Conservation (phyloP, 768 basidiomycete genomes). For the Rhizopogon salebrosus region DNA sequence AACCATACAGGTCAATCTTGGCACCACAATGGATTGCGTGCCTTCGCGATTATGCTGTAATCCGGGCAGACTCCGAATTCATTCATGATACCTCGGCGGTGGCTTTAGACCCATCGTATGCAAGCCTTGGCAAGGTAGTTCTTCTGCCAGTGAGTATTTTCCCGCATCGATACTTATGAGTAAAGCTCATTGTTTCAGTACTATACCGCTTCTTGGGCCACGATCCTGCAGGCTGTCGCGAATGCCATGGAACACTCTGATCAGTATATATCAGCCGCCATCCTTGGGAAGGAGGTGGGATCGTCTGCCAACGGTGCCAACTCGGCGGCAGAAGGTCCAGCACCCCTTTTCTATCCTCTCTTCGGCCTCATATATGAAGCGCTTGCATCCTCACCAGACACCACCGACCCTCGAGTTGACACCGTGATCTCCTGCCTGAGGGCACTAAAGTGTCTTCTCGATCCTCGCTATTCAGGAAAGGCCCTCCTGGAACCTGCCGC, state of each 20-base stretch:
- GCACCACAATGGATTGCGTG: slow-evolving; percentile 85
- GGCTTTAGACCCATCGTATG: slow-evolving; percentile 76
- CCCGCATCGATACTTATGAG: not conserved
- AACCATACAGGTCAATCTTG: slow-evolving; percentile 70
- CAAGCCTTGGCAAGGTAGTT: slow-evolving; percentile 86
- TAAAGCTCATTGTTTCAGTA: slow-evolving; percentile 48
- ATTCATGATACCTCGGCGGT: slow-evolving; percentile 70
- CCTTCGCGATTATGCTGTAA: slow-evolving; percentile 87
- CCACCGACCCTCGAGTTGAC: slow-evolving; percentile 40
- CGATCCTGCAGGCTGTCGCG: slow-evolving; percentile 82
- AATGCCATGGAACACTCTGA: slow-evolving; percentile 70
- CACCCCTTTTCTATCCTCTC: slow-evolving; percentile 79
- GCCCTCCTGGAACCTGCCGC: slow-evolving; percentile 76
- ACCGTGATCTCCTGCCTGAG: slow-evolving; percentile 62
- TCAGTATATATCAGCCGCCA: slow-evolving; percentile 65
- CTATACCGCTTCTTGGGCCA: slow-evolving; percentile 76
- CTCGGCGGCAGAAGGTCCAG: slow-evolving; percentile 49
- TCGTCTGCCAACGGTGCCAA: slow-evolving; percentile 16
- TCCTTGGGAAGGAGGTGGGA: slow-evolving; percentile 56
- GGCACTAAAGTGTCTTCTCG: slow-evolving; percentile 75
- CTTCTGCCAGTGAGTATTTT: slow-evolving; percentile 70
- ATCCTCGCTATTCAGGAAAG: slow-evolving; percentile 74
- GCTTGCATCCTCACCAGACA: slow-evolving; percentile 61
- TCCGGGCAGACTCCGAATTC: slow-evolving; percentile 85
- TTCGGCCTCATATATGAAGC: slow-evolving; percentile 96